Conservation (phyloP, 1,139 yeast species). For the Arxiozyma heterogenica region DNA sequence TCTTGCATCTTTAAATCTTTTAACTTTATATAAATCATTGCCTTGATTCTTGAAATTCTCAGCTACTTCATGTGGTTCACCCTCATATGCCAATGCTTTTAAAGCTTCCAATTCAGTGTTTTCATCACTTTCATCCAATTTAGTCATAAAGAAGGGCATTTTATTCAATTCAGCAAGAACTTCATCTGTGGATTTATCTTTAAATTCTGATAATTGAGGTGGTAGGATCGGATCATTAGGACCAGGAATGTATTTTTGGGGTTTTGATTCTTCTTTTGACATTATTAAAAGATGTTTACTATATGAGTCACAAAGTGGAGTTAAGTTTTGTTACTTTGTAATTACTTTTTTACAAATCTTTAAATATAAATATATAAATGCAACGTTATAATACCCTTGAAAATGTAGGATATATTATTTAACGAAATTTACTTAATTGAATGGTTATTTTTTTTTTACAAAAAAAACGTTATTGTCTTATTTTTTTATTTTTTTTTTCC, state of each 20-base stretch:
- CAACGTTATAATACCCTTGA: too few relatives aligned
- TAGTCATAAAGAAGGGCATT: conserved; percentile 91
- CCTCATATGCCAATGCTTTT: conserved; percentile 86
- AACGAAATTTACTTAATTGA: too few relatives aligned
- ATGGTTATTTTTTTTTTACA: not conserved
- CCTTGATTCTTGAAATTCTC: conserved; percentile 87
- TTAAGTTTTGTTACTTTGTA: not conserved
- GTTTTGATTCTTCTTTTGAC: conserved; percentile 25
- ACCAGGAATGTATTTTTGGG: conserved; percentile 53
- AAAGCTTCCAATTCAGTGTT: conserved; percentile 76
- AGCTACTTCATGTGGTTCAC: conserved; percentile 90
- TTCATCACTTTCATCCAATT: conserved; percentile 67
- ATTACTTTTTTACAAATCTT: too few relatives aligned
- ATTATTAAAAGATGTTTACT: not conserved
- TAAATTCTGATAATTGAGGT: conserved; percentile 64
- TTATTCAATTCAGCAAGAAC: conserved; percentile 71
- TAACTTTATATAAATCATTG: conserved; percentile 68
- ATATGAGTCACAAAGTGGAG: not conserved
- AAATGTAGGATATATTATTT: too few relatives aligned
- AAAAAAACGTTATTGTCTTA: too few relatives aligned
- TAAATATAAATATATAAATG: too few relatives aligned
- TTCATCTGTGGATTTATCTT: conserved; percentile 64
- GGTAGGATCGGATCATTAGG: conserved; percentile 77
- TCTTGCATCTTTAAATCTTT: conserved; percentile 66
- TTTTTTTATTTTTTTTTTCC: too few relatives aligned